Conservation (phyloP, 805 yeast genomes). For the Citeromyces nyonsensis region DNA sequence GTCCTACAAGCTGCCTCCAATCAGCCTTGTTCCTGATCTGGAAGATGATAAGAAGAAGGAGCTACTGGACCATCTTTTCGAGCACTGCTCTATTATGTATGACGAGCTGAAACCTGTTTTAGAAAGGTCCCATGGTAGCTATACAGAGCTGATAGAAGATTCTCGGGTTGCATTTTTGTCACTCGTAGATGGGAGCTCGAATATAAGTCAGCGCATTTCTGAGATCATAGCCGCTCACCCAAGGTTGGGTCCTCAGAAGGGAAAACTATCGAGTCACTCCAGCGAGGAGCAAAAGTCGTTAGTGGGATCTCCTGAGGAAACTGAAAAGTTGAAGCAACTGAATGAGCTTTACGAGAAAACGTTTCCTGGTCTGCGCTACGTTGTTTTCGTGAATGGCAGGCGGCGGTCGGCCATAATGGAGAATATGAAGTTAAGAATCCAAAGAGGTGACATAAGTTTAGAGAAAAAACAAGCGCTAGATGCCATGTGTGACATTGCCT, state of each 20-base stretch:
- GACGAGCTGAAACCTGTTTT: conserved; percentile 14
- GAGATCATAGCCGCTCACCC: conserved; percentile 86
- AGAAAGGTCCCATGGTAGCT: conserved; percentile 4
- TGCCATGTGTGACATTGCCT: conserved; percentile 89
- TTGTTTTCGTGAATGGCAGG: conserved; percentile 82
- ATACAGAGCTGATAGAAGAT: conserved; percentile 9
- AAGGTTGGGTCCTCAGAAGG: conserved; percentile 53
- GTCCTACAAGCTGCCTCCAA: conserved; percentile 15
- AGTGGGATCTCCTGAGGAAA: conserved; percentile 30
- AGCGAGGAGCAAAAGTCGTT: conserved; percentile 57
- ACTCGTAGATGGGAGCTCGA: too few relatives aligned
- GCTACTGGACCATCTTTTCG: conserved; percentile 44
- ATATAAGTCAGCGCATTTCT: conserved; percentile 1
- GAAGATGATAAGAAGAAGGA: conserved; percentile 14
- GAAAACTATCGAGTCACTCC: conserved; percentile 47
- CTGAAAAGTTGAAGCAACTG: conserved; percentile 28
- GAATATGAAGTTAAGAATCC: conserved; percentile 44
- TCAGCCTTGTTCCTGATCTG: conserved; percentile 8
- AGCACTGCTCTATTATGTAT: conserved; percentile 34
- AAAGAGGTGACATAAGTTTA: conserved; percentile 27
- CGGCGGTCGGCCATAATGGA: conserved; percentile 47
- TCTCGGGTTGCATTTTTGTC: too few relatives aligned
- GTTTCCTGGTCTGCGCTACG: conserved; percentile 63
- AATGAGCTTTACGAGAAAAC: conserved; percentile 30
- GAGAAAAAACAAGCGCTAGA: conserved; percentile 60